phyloP scores from a whole-genome alignment of 2,329 filamentous ascomycete species.

The Penicillium sp. region DNA sequence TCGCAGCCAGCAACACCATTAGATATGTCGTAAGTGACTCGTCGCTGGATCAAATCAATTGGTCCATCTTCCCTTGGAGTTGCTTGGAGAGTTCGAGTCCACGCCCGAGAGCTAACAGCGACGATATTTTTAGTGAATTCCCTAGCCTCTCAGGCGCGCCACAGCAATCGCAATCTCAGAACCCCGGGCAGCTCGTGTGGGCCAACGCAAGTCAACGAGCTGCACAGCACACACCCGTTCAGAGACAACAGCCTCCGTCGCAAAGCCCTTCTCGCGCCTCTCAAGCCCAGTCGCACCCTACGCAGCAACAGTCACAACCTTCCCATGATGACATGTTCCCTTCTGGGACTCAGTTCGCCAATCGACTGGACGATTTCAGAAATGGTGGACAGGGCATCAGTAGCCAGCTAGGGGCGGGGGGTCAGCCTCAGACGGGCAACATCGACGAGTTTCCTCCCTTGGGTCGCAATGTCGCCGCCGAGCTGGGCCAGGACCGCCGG shows the following conservation, averaged over 20 bases:
- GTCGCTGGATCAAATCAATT: background rate
- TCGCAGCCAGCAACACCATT: conserved; percentile 51
- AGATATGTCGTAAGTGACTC: conserved; percentile 52
- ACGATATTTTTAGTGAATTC: conserved; percentile 50
- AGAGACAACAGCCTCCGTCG: conserved; percentile 46
- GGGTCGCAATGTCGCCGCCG: conserved; percentile 48
- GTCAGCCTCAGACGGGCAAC: conserved; percentile 52
- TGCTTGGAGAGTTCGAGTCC: background rate
- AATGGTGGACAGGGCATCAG: conserved; percentile 53
- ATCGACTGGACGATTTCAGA: conserved; percentile 52
- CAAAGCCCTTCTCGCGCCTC: conserved; percentile 40
- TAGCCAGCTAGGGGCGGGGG: conserved; percentile 47
- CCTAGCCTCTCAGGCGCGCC: conserved; percentile 56
- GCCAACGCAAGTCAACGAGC: conserved; percentile 54
- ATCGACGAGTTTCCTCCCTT: conserved; percentile 60
- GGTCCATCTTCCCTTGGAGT: background rate
- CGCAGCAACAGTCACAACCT: conserved; percentile 43
- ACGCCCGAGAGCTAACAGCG: conserved; percentile 9
- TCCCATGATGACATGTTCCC: conserved; percentile 46
- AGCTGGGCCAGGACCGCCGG: conserved; percentile 49
- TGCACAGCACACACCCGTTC: conserved; percentile 50
- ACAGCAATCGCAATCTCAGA: conserved; percentile 50
- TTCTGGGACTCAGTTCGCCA: conserved; percentile 48
- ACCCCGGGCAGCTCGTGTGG: conserved; percentile 52
- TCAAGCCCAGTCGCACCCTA: conserved; percentile 38